phyloP scores from a whole-genome alignment of 2,329 filamentous ascomycete species.

The Daldinia sp. region DNA sequence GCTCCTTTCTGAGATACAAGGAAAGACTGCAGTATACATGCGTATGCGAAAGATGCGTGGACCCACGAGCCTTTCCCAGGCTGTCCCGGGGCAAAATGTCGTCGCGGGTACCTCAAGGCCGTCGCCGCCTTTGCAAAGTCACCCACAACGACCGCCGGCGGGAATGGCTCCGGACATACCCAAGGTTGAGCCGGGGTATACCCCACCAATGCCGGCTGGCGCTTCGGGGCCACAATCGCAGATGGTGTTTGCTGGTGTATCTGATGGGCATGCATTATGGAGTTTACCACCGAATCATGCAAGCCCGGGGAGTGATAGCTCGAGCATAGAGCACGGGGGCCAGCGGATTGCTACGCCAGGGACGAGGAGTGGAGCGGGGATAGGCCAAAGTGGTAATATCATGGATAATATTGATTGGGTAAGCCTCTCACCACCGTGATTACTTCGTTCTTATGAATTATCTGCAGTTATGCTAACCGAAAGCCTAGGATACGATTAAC shows the following conservation, averaged over 20 bases:
- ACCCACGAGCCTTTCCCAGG: conserved; percentile 59
- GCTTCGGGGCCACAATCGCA: conserved; percentile 32
- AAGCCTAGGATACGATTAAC: conserved; percentile 54
- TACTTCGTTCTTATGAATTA: not conserved
- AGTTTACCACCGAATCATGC: conserved; percentile 55
- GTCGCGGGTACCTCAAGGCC: conserved; percentile 47
- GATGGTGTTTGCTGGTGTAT: conserved; percentile 61
- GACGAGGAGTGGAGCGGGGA: conserved; percentile 10
- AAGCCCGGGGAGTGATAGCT: conserved; percentile 60
- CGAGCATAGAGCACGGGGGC: conserved; percentile 47
- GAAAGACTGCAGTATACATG: conserved; percentile 70
- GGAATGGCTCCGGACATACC: conserved; percentile 18
- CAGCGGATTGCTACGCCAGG: conserved; percentile 23
- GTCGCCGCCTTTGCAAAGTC: conserved; percentile 17
- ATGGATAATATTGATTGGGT: conserved; percentile 76
- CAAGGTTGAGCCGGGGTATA: conserved; percentile 37
- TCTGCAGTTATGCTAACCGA: conserved; percentile 3
- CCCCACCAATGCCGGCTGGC: conserved; percentile 29
- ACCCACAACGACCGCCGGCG: conserved; percentile 13
- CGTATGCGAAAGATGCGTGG: conserved; percentile 67
- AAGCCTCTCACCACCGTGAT: conserved; percentile 50
- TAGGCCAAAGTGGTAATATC: conserved; percentile 46
- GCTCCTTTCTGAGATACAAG: conserved; percentile 72
- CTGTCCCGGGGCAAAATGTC: conserved; percentile 54
- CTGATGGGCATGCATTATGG: conserved; percentile 63